Conservation (phyloP, 164 flowering plant species). For the Platanus orientalis region DNA sequence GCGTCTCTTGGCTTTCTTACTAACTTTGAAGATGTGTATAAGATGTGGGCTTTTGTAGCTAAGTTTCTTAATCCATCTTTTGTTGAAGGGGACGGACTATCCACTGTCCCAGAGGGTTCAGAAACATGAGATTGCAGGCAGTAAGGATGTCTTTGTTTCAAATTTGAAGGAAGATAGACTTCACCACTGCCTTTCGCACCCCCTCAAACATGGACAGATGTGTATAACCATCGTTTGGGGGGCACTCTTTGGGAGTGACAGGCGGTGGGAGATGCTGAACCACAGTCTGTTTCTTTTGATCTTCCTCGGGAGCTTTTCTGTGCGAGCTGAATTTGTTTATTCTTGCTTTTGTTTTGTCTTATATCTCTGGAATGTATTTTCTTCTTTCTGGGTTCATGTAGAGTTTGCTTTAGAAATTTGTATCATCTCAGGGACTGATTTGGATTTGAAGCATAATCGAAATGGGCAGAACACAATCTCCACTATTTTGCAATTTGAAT, state of each 20-base stretch:
- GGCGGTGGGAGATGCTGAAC: constrained; percentile 18
- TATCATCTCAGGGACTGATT: constrained; percentile 24
- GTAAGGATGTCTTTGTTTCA: constrained; percentile 6
- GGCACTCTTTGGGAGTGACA: no score
- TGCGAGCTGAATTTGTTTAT: constrained; percentile 35
- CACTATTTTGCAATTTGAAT: constrained; percentile 13
- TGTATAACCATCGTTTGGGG: no score
- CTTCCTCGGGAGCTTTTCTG: constrained; percentile 18
- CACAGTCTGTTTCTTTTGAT: constrained; percentile 22
- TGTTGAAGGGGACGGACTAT: constrained; percentile 31
- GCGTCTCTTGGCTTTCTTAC: constrained; percentile 63
- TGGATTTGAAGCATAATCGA: constrained; percentile 17
- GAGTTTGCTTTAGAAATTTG: constrained; percentile 34
- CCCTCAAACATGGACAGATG: no score
- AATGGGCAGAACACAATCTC: constrained; percentile 10
- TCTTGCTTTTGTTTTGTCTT: constrained; percentile 31
- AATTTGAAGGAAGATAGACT: constrained; percentile 15
- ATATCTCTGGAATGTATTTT: constrained; percentile 33
- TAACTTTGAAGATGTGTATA: constrained; percentile 62
- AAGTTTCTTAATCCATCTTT: constrained; percentile 58
- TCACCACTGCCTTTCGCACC: constrained; percentile 17
- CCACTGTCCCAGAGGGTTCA: constrained; percentile 45
- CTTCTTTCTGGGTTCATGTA: constrained; percentile 24
- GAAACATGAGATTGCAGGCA: constrained; percentile 28
- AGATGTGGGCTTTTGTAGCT: constrained; percentile 62